Percentiles rank a stretch among this genome's conserved stretches.
Conservation (phyloP, 2,329 filamentous ascomycete species). For the Aspergillus sp. region DNA sequence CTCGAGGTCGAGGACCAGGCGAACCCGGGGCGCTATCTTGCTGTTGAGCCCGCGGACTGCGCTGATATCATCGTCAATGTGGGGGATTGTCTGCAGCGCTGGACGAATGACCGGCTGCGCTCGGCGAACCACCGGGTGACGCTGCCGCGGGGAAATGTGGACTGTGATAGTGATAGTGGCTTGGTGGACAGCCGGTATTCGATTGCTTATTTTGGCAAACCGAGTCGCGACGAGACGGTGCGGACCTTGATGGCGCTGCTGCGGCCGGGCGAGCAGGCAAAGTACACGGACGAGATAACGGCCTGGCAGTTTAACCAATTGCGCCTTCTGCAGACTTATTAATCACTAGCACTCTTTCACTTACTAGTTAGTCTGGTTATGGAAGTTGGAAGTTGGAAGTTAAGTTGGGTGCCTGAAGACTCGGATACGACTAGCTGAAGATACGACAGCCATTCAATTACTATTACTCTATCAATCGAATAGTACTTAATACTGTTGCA, state of each 20-base stretch:
- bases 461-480: too few species aligned
- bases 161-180: slow-evolving; percentile 16
- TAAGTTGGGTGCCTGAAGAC: too few species aligned
- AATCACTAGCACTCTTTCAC: too few species aligned
- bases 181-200: slow-evolving; percentile 24
- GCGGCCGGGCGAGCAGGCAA: not conserved
- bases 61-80: slow-evolving; percentile 47
- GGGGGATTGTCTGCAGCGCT: slow-evolving; percentile 52
- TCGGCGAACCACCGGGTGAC: slow-evolving; percentile 49
- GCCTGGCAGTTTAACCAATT: not conserved
- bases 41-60: not conserved
- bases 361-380: too few species aligned
- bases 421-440: too few species aligned
- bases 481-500: too few species aligned
- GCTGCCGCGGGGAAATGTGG: slow-evolving; percentile 19
- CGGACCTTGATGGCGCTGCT: not conserved
- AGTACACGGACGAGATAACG: not conserved
- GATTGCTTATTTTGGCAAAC: slow-evolving; percentile 30
- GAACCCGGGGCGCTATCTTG: slow-evolving; percentile 11
- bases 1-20: slow-evolving; percentile 24
- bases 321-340: not conserved
- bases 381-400: too few species aligned
- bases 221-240: slow-evolving; percentile 16
- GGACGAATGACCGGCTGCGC: slow-evolving; percentile 52
- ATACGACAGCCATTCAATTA: too few species aligned